Conservation (phyloP, 1,284 basidiomycete genomes). For the Apiotrichum domesticum region DNA sequence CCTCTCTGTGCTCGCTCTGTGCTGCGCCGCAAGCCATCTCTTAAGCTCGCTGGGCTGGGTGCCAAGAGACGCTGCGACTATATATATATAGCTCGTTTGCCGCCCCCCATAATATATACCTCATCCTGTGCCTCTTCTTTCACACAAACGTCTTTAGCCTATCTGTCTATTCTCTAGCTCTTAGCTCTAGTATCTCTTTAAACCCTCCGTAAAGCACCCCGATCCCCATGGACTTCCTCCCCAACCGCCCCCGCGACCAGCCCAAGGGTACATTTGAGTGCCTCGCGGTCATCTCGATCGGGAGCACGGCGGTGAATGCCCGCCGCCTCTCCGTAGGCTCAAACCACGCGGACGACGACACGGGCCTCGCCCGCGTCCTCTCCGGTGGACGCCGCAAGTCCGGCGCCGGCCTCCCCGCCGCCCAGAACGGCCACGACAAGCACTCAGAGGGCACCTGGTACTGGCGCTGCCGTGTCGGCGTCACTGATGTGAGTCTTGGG, state of each 20-base stretch:
- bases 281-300: conserved; percentile 33
- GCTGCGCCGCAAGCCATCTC: too few relatives aligned
- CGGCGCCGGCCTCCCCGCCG: not conserved
- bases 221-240: conserved; percentile 34
- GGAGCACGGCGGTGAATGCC: conserved; percentile 1
- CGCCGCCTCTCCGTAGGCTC: conserved; percentile 30
- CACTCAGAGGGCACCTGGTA: conserved; percentile 33
- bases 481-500: conserved; percentile 29
- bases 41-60: too few relatives aligned
- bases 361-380: conserved; percentile 30
- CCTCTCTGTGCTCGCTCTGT: too few relatives aligned
- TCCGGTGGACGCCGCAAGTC: conserved; percentile 20
- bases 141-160: too few relatives aligned
- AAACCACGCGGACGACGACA: conserved; percentile 15
- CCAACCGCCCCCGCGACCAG: conserved; percentile 4
- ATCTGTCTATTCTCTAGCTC: too few relatives aligned
- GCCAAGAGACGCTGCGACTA: too few relatives aligned
- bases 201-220: not conserved
- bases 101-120: too few relatives aligned
- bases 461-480: conserved; percentile 40
- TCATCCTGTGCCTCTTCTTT: too few relatives aligned
- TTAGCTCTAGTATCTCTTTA: too few relatives aligned
- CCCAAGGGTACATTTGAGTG: conserved; percentile 39
- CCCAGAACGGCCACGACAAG: conserved; percentile 15
- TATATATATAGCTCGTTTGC: too few relatives aligned